phyloP scores from a whole-genome alignment of 1,139 yeast genomes.

The Lodderomyces elongisporus region DNA sequence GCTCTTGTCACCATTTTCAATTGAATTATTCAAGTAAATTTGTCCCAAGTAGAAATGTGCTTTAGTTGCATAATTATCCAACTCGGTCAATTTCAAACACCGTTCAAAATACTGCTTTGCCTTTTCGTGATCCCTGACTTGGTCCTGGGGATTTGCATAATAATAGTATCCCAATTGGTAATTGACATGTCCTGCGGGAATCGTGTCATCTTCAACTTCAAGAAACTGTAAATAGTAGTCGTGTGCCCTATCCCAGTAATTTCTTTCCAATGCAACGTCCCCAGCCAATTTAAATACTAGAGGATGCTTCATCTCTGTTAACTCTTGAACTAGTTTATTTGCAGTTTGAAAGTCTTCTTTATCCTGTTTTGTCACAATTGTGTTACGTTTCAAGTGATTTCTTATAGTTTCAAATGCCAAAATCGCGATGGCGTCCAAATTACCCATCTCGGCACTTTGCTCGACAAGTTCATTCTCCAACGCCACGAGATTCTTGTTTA shows the following conservation, averaged over 20 bases:
- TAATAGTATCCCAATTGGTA: slow-evolving; percentile 63
- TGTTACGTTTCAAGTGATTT: slow-evolving; percentile 6
- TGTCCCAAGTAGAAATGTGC: slow-evolving; percentile 79
- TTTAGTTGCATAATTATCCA: slow-evolving; percentile 51
- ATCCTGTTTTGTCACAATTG: slow-evolving; percentile 45
- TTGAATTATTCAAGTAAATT: slow-evolving; percentile 38
- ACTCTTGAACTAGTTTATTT: slow-evolving; percentile 50
- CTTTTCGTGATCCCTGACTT: slow-evolving; percentile 28
- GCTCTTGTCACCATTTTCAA: background rate
- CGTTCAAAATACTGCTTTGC: slow-evolving; percentile 60
- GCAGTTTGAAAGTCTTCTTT: slow-evolving; percentile 62
- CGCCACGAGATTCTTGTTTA: slow-evolving; percentile 49
- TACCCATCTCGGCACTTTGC: slow-evolving; percentile 78
- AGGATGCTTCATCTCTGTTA: slow-evolving; percentile 64
- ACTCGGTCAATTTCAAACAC: slow-evolving; percentile 55
- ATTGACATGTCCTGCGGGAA: slow-evolving; percentile 68
- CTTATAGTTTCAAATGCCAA: slow-evolving; percentile 59
- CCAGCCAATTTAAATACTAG: slow-evolving; percentile 69
- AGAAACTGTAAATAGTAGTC: slow-evolving; percentile 59
- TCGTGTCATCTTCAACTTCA: slow-evolving; percentile 48
- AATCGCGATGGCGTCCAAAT: slow-evolving; percentile 72
- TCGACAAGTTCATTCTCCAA: slow-evolving; percentile 71
- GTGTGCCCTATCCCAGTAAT: slow-evolving; percentile 47
- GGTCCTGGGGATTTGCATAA: slow-evolving; percentile 38
- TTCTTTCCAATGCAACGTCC: slow-evolving; percentile 54